Conservation (phyloP, 2,329 filamentous ascomycete genomes). For the Colletotrichum lindemuthianum region DNA sequence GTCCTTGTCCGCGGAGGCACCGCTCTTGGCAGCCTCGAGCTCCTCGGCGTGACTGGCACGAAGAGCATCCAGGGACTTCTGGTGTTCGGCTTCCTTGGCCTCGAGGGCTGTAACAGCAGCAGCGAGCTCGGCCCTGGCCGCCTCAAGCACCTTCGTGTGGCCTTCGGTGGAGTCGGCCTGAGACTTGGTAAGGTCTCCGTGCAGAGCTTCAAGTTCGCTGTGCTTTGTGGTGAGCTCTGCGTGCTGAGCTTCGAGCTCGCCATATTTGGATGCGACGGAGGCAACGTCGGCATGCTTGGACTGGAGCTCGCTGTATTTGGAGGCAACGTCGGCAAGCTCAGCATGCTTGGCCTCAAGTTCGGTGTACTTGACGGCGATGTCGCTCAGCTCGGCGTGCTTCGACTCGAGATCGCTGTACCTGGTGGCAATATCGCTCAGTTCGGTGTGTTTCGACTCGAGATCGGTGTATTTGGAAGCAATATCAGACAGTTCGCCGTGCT, state of each 20-base stretch:
- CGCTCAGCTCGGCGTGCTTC: conserved; percentile 36
- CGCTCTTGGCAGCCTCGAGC: conserved; percentile 65
- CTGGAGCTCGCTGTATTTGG: conserved; percentile 43
- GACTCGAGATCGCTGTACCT: conserved; percentile 51
- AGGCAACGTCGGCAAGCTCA: conserved; percentile 50
- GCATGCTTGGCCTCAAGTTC: conserved; percentile 67
- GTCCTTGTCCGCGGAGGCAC: conserved; percentile 59
- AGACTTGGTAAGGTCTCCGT: conserved; percentile 42
- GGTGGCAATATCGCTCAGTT: conserved; percentile 39
- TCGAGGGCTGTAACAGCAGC: conserved; percentile 58
- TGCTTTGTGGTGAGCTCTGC: conserved; percentile 42
- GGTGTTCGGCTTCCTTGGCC: conserved; percentile 62
- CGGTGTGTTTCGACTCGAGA: conserved; percentile 49
- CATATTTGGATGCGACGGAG: conserved; percentile 54
- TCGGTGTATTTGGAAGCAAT: conserved; percentile 60
- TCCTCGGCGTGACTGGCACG: conserved; percentile 68
- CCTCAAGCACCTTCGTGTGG: conserved; percentile 55
- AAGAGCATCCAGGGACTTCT: conserved; percentile 64
- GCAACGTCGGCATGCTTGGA: conserved; percentile 7
- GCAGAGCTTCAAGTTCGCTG: conserved; percentile 48
- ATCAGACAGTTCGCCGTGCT: conserved; percentile 41
- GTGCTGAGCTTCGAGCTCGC: conserved; percentile 54
- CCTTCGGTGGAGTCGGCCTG: conserved; percentile 48
- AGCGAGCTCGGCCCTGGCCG: conserved; percentile 55
- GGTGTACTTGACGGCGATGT: conserved; percentile 58